Evolutionary conservation across 257 asterid species (phyloP).

Genomic region (Galeopsis tetrahit): DNA sequence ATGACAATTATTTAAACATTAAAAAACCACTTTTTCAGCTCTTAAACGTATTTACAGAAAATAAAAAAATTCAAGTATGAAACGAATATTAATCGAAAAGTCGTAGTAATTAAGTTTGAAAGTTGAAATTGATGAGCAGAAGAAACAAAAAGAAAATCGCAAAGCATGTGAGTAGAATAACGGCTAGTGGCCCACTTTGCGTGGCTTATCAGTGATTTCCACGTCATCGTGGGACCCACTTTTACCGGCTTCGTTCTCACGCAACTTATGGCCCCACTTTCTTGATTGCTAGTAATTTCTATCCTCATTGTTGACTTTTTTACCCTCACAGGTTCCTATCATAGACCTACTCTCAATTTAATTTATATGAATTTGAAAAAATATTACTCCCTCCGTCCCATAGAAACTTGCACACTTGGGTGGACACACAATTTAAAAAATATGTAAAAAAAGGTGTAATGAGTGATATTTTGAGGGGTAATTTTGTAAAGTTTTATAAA

Average conservation of each 20-base stretch:
- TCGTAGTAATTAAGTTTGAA: not conserved
- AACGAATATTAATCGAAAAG: not conserved
- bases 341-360: not conserved
- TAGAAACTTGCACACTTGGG: no score
- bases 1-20: no score
- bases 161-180: slow-evolving; percentile 27
- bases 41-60: no score
- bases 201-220: slow-evolving; percentile 35
- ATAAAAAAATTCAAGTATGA: no score
- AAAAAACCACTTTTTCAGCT: no score
- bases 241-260: slow-evolving; percentile 35
- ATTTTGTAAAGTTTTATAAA: no score
- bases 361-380: not conserved
- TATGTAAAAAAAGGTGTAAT: no score
- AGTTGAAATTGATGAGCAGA: not conserved
- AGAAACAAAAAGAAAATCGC: slow-evolving; percentile 40
- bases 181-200: slow-evolving; percentile 34
- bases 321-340: not conserved
- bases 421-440: no score
- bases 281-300: not conserved
- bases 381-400: no score
- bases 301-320: slow-evolving; percentile 31
- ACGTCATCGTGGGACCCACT: slow-evolving; percentile 33
- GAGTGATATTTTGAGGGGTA: no score
- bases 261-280: slow-evolving; percentile 26